Base-by-base conservation (phyloP, 768 basidiomycete species). In the Crassisporium funariophilum region DNA sequence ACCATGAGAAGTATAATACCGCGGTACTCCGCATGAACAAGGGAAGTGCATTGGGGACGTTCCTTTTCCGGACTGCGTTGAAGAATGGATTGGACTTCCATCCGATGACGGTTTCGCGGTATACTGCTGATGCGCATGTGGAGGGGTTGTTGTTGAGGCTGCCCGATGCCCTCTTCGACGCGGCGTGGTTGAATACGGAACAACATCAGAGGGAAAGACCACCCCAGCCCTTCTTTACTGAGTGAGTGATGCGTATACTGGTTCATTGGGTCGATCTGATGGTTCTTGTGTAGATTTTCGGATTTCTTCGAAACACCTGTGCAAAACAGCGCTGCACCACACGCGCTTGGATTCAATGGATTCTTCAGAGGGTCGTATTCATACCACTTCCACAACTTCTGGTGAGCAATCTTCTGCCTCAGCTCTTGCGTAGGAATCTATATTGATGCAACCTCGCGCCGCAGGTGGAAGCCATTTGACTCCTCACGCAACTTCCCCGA, bases 381-480 rank as follows among this genome's bases (percentile, higher is more conserved):
- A 2, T 95, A 95, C 67, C 92, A 95, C 62, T 97, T 91, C 72
- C 93, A 95, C 67, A 93, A 93, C 61, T 90, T 86, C 68, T 91
- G 91, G 91, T 89, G 42, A 31, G 81, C 43, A n/a, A 73, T 61
- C 9, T 9, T 35, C 4, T 20, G 33, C n/a, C 35, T 39, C 37
- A 35, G 40, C 36, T 10, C 12, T 31, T 27, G 10, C 56, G n/a
- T n/a, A n/a, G n/a, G n/a, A n/a, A n/a, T n/a, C n/a, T n/a, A n/a
- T n/a, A n/a, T n/a, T n/a, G n/a, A n/a, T n/a, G n/a, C n/a, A n/a
- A n/a, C n/a, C n/a, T n/a, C n/a, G n/a, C n/a, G n/a, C n/a, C n/a
- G n/a, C n/a, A 95, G 93, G 93, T 95, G 93, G 94, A 84, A 88
- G 58, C 89, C 91, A 0, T 95, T 95, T 58, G 94, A 97, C 65